Base-by-base conservation (phyloP, 2,329 filamentous ascomycete species). In the Ceratocystis albifundus region DNA sequence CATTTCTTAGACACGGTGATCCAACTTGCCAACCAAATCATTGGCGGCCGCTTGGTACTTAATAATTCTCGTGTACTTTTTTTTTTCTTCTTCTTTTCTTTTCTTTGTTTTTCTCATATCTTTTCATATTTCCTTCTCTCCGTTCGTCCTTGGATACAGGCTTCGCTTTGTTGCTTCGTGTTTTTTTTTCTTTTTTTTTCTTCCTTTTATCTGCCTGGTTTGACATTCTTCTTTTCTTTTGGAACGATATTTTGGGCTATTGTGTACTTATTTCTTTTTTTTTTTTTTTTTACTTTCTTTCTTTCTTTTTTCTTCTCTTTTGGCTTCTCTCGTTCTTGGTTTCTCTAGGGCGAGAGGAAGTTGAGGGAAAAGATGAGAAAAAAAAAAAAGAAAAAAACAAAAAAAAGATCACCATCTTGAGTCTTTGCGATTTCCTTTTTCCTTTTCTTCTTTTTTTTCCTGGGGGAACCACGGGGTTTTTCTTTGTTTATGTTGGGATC, bases 151-250 rank as follows among this genome's bases (percentile, higher is more conserved):
- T 57, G 61, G 45, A 61, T 53, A 30, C n/a, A 28, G 62, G 25
- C 41, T 59, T 61, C 12, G 25, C 20, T 53, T 59, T 62, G 32
- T 17, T 59, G 10, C 15, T 30, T 30, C 12, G n/a, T 48, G 30
- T 53, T n/a, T 65, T 5, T 61, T 28, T 64, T 8, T 64, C 25
- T 44, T 53, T n/a, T 65, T 5, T 61, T 28, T 64, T 8, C 53
- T 32, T 65, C 48, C 12, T 53, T 62, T 66, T 65, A n/a, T 55
- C 57, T 62, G 22, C 44, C 61, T 28, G 44, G 45, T 7, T 28
- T 25, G 25, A 17, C 53, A 57, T 22, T 57, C 15, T 20, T 28
- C 12, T 48, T 53, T 30, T 30, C 50, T 50, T 50, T 20, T 50
- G 46, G 46, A 50, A 50, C 46, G 46, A 50, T 50, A 50, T 20